Percentiles rank a stretch among this genome's conserved stretches.
phyloP scores from a whole-genome alignment of 805 yeast genomes.

The Saccharomycopsis sp. region DNA sequence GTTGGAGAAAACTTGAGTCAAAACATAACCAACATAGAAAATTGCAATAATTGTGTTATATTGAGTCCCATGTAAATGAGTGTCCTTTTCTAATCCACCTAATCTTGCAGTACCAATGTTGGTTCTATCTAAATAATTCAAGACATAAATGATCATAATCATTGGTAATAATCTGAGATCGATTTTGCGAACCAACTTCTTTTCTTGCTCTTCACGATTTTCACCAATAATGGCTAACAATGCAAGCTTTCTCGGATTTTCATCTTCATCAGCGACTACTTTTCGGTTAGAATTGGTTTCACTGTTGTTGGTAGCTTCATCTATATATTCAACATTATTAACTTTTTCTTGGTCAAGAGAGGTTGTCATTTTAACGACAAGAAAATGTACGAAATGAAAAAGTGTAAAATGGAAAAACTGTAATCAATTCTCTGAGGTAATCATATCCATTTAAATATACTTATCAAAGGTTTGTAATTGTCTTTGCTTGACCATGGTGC shows the following conservation, averaged over 20 bases:
- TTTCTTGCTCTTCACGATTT: slow-evolving; percentile 39
- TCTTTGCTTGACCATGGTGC: too few species aligned
- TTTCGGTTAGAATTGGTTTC: too few species aligned
- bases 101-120: slow-evolving; percentile 44
- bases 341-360: too few species aligned
- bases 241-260: slow-evolving; percentile 1
- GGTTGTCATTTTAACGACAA: too few species aligned
- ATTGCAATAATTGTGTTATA: slow-evolving; percentile 48
- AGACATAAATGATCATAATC: slow-evolving; percentile 43
- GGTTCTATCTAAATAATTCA: slow-evolving; percentile 45
- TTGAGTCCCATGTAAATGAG: slow-evolving; percentile 35
- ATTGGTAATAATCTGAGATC: slow-evolving; percentile 46
- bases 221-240: slow-evolving; percentile 25
- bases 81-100: slow-evolving; percentile 42
- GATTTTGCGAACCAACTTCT: slow-evolving; percentile 38
- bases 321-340: too few species aligned
- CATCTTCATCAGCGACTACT: too few species aligned
- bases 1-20: slow-evolving; percentile 44
- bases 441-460: too few species aligned
- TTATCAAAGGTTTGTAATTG: too few species aligned
- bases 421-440: too few species aligned
- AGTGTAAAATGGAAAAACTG: too few species aligned
- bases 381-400: too few species aligned
- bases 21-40: slow-evolving; percentile 38
- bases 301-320: too few species aligned